Base-by-base conservation (phyloP, 1,284 basidiomycete genomes). In the Moniliophthora roreri region DNA sequence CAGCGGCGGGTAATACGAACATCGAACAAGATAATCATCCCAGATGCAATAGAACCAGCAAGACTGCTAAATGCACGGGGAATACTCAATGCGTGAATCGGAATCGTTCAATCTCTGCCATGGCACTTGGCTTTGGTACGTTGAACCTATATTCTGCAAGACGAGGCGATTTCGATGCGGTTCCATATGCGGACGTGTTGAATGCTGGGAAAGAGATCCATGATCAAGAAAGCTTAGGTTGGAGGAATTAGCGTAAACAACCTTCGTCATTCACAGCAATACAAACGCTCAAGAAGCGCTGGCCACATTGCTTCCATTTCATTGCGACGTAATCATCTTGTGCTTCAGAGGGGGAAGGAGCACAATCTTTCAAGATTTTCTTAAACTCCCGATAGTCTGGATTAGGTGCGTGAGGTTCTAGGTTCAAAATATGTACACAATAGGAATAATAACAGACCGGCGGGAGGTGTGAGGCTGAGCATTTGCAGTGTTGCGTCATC, bases 361-460 rank as follows among this genome's bases (percentile, higher is more conserved):
- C 40, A 32, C 38, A 47, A 34, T 55, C 50, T n/a, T 34, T 46
- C 8, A 55, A 11, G n/a, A 51, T 51, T 26, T 32, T 18, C 18
- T 48, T 42, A 26, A 48, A 48, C n/a, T 7, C 45, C 20, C 35
- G 50, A 26, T 51, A 55, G 32, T 55, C 53, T 55, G 38, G 11
- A 38, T 35, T 18, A 46, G 32, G 15, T 18, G 32, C 8, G 18
- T 37, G 36, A 48, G 20, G 28, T 23, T 7, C 15, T 15, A 10
- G 21, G 6, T 20, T 21, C 16, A 6, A 21, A 42, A 10, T 15
- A 41, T 28, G 11, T 15, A 11, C 10, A 7, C 13, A 32, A 4
- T 13, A 32, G 20, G 11, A 44, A 6, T 32, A 2, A 44, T 2
- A 26, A 32, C 44, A 32, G 8, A 46, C 44, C 44, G 13, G 16